These are phyloP conservation scores for Sparassis latifolia DNA, from an alignment of 1,284 basidiomycete species.

Conservation along the genomic window DNA sequence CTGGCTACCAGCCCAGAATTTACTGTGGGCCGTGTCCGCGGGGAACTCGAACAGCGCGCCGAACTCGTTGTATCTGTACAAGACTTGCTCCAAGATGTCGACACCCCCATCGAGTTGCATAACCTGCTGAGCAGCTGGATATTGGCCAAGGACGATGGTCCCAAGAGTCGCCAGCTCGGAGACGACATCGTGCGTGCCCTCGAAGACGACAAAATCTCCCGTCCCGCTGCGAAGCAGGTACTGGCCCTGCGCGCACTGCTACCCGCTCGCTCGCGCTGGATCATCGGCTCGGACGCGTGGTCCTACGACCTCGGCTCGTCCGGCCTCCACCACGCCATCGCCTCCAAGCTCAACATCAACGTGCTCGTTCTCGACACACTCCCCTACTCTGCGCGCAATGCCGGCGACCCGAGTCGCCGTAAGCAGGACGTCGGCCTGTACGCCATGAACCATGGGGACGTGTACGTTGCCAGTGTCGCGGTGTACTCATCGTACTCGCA, in stretches of 20 bases:
- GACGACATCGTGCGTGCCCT: constrained; percentile 53
- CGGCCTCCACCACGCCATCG: constrained; percentile 90
- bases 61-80: constrained; percentile 60
- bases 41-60: constrained; percentile 67
- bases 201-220: constrained; percentile 35
- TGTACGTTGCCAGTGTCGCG: constrained; percentile 93
- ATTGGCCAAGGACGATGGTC: constrained; percentile 54
- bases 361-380: constrained; percentile 93
- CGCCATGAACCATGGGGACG: constrained; percentile 97
- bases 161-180: constrained; percentile 56
- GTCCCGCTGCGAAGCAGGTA: constrained; percentile 46
- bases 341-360: constrained; percentile 90
- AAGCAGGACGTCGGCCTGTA: constrained; percentile 95
- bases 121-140: constrained; percentile 67
- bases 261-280: constrained; percentile 78
- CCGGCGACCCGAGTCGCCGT: constrained; percentile 63
- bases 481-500: constrained; percentile 95
- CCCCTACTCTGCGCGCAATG: constrained; percentile 77
- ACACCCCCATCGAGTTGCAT: constrained; percentile 57
- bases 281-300: constrained; percentile 97
- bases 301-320: constrained; percentile 96
- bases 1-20: constrained; percentile 88
- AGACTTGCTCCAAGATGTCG: constrained; percentile 45
- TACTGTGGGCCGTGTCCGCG: constrained; percentile 86
- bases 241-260: constrained; percentile 60